Base-by-base conservation (phyloP, 2,329 filamentous ascomycete species). In the Lasiodiplodia sp. region DNA sequence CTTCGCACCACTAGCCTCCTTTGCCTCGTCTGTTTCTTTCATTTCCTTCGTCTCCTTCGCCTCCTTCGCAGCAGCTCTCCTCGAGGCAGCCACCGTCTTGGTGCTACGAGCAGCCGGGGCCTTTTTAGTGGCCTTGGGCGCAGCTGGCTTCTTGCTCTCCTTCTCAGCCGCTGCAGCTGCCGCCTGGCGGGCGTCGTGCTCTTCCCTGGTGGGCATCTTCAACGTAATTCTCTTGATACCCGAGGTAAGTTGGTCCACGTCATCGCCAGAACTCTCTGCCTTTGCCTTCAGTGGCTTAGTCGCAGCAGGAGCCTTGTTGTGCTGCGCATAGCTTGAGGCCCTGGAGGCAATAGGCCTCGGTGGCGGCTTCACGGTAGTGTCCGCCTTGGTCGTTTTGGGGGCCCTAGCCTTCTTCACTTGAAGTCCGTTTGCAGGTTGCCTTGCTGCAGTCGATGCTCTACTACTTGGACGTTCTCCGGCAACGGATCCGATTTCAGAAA, bases 341-440 rank as follows among this genome's bases (percentile, higher is more conserved):
- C 65, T 60, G 2, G 66, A 68, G 14, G 66, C 66, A 31, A 63
- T 55, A 4, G 56, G 56, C 10, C 56, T 38, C 7, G 66, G 56
- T 11, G 66, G 68, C 16, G 44, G 55, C 49, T 63, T 62, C 66
- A 58, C 40, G 18, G 47, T 51, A 11, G 21, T 28, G 11, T 25
- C 69, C 16, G 31, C 49, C 38, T 47, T 69, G 10, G 49, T 68
- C 14, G 40, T 34, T 1, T 79, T 75, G 2, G 82, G 74, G n/a
- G 82, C 82, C 64, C 90, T 86, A 2, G 85, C 83, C 78, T 91
- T 93, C 74, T 87, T 91, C 4, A 87, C 81, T 11, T 84, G 80
- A 11, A 89, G 78, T 57, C 80, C 79, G 34, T 82, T 55, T 2
- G 34, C 34, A 56, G 56, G 47, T 49, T 68, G 66, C 37, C 49